A percentile compares a stretch with the other conserved stretches of the same genome.
These are phyloP conservation scores for Dictyophora rubrovolvata DNA, from an alignment of 768 basidiomycete species.

Conservation along the genomic window DNA sequence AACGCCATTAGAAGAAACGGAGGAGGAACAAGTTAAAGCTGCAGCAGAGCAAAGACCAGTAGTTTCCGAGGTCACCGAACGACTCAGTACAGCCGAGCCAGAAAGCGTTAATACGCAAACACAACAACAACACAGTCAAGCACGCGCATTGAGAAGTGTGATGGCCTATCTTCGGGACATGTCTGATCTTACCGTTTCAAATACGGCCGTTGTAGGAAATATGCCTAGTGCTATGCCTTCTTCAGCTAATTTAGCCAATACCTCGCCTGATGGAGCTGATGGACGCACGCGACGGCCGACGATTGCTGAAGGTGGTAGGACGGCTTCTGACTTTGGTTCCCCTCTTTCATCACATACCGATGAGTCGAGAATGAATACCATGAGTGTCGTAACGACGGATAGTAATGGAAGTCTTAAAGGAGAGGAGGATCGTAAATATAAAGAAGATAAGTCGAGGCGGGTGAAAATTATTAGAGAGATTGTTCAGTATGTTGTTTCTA, in stretches of 20 bases:
- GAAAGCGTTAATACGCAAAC: slow-evolving; percentile 38
- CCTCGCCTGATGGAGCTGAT: slow-evolving; percentile 13
- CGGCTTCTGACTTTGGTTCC: slow-evolving; percentile 35
- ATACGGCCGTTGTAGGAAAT: slow-evolving; percentile 39
- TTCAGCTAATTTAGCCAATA: slow-evolving; percentile 17
- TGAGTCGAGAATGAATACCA: slow-evolving; percentile 42
- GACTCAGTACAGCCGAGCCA: slow-evolving; percentile 11
- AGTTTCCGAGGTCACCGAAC: slow-evolving; percentile 8
- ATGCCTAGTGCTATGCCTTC: slow-evolving; percentile 30
- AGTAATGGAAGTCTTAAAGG: slow-evolving; percentile 47
- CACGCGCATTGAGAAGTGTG: slow-evolving; percentile 75
- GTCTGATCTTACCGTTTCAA: slow-evolving; percentile 76
- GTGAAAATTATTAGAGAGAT: slow-evolving; percentile 84
- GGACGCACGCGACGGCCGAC: slow-evolving; percentile 60
- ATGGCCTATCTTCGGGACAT: slow-evolving; percentile 96
- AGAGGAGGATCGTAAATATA: slow-evolving; percentile 67
- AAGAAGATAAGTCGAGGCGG: slow-evolving; percentile 82
- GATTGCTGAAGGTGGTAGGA: slow-evolving; percentile 44
- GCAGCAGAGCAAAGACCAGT: not conserved
- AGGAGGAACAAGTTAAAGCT: not conserved
- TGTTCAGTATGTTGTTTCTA: slow-evolving; percentile 53
- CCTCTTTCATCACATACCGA: slow-evolving; percentile 22
- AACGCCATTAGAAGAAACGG: slow-evolving; percentile 14
- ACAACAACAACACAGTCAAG: slow-evolving; percentile 62
- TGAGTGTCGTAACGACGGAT: slow-evolving; percentile 65